Evolutionary conservation across 257 asterid species (phyloP).

Genomic region (Jaltomata sinuosa): DNA sequence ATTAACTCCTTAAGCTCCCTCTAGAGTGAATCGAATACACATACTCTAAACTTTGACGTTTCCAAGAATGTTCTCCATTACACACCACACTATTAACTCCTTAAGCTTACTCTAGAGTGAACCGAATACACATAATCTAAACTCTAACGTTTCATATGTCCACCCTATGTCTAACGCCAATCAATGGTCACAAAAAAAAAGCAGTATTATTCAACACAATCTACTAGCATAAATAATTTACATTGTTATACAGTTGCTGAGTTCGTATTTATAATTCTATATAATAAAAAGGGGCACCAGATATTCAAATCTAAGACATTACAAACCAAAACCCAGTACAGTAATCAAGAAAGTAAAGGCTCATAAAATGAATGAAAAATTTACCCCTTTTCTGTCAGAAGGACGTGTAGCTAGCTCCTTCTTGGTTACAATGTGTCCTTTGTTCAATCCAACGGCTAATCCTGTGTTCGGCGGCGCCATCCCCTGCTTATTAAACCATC

Average conservation of each 20-base stretch:
- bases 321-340: not conserved
- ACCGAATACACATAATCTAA: not conserved
- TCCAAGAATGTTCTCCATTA: not conserved
- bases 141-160: not conserved
- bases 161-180: not conserved
- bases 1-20: too few relatives aligned
- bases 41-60: not conserved
- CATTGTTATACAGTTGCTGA: not conserved
- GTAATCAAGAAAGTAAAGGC: not conserved
- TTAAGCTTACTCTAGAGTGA: too few relatives aligned
- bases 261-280: not conserved
- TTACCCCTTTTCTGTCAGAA: constrained; percentile 84
- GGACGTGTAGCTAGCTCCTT: constrained; percentile 84
- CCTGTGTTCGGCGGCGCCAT: constrained; percentile 90
- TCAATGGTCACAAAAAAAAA: not conserved
- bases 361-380: not conserved
- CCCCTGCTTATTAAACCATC: constrained; percentile 15
- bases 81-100: not conserved
- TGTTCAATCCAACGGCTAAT: constrained; percentile 62
- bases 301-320: not conserved
- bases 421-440: constrained; percentile 77
- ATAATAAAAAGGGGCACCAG: not conserved
- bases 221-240: not conserved
- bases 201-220: too few relatives aligned
- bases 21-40: not conserved